A percentile compares a stretch with the other conserved stretches of the same genome.
phyloP scores from a whole-genome alignment of 1,284 basidiomycete genomes.

The Leccinum subrobustum region DNA sequence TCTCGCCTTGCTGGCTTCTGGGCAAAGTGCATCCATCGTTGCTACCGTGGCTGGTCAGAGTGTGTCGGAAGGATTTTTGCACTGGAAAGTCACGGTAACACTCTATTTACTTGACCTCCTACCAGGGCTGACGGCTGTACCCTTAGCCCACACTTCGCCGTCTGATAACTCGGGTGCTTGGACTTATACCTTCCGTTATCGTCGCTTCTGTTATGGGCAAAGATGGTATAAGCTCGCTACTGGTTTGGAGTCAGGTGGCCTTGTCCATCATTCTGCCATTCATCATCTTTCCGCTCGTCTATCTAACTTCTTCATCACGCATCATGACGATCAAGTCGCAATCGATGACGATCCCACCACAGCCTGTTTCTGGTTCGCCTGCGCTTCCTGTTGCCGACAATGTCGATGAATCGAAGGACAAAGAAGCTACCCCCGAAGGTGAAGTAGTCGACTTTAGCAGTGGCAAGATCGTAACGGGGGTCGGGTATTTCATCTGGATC shows the following conservation, averaged over 20 bases:
- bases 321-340: constrained; percentile 61
- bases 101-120: background rate
- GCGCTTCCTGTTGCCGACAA: background rate
- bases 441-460: constrained; percentile 59
- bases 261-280: constrained; percentile 90
- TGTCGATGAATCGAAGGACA: background rate
- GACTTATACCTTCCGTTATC: constrained; percentile 83
- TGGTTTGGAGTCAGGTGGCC: constrained; percentile 88
- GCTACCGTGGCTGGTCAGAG: constrained; percentile 93
- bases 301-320: constrained; percentile 64
- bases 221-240: constrained; percentile 74
- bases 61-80: constrained; percentile 91
- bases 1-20: constrained; percentile 79
- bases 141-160: constrained; percentile 76
- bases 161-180: constrained; percentile 80
- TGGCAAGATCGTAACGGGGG: constrained; percentile 47
- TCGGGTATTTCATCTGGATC: constrained; percentile 65
- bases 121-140: constrained; percentile 1
- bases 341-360: background rate
- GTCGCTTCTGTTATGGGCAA: constrained; percentile 79
- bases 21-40: constrained; percentile 91
- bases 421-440: background rate
- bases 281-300: constrained; percentile 72
- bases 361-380: background rate
- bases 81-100: constrained; percentile 83